Base-by-base conservation (phyloP, 2,329 filamentous ascomycete genomes). In the Pseudopithomyces chartarum region DNA sequence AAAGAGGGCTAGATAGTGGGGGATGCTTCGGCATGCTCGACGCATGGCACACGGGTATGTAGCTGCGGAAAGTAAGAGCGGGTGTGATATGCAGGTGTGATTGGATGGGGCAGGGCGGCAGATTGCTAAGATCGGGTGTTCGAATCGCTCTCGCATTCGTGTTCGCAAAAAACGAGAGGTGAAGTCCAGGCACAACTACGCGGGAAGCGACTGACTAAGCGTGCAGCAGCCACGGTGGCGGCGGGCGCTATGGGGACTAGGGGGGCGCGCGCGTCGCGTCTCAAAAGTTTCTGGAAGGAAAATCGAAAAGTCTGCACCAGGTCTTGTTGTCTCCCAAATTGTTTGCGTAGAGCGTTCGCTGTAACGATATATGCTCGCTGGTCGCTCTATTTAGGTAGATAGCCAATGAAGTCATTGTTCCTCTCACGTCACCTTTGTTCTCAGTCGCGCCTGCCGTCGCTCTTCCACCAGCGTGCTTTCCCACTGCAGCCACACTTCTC, bases 331-430 rank as follows among this genome's bases (percentile, higher is more conserved):
- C 34, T 26, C 22, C 12, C 22, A 4, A n/a, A 4, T 17, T 50
- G 1, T 6, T 36, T 52, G 22, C 20, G 11, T 33, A 34, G 10
- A 22, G 11, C 15, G 22, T 10, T 40, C n/a, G 34, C 15, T 26
- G 19, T 23, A 1, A 39, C 22, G 15, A 20, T 22, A 29, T 32
- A 39, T 22, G 19, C 47, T 44, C 43, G 29, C 49, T 46, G 39
- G 45, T 43, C 45, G 19, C 23, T 51, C 38, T 43, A 45, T 33
- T 23, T 43, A 44, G 40, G 44, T 54, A 54, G 42, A 51, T 54
- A 57, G 46, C 51, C 51, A 57, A 57, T 57, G 55, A 57, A 57
- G 42, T 50, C 45, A 29, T 50, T 57, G 51, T 54, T 52, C 42
- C 55, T 46, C 23, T 38, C 45, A 48, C 32, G 45, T 43, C 51